phyloP scores from a whole-genome alignment of 2,329 filamentous ascomycete species.

The Raffaelea albimanens region DNA sequence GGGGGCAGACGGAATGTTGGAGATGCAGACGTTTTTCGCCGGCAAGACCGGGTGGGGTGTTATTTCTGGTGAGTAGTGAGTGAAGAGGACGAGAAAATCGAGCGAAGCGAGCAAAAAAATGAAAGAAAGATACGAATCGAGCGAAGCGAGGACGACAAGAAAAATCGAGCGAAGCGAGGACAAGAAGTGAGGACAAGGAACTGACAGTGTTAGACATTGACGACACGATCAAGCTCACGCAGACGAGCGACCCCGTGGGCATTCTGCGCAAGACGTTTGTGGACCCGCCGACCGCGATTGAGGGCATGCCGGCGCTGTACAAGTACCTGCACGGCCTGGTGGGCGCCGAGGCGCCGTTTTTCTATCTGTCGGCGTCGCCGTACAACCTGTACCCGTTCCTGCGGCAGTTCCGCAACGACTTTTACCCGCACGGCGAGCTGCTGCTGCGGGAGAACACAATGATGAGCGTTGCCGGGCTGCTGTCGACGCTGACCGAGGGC shows the following conservation, averaged over 20 bases:
- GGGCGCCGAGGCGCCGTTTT: constrained; percentile 61
- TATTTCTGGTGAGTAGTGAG: constrained; percentile 55
- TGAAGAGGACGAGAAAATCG: no score
- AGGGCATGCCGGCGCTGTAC: constrained; percentile 82
- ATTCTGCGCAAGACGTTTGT: constrained; percentile 80
- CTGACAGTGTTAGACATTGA: constrained; percentile 84
- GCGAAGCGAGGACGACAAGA: no score
- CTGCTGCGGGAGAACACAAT: constrained; percentile 78
- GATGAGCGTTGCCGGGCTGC: constrained; percentile 72
- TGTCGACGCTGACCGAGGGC: constrained; percentile 68
- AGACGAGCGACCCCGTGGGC: constrained; percentile 69
- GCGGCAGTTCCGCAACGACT: constrained; percentile 56
- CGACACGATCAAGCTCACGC: constrained; percentile 88
- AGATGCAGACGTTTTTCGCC: constrained; percentile 66
- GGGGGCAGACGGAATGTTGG: constrained; percentile 43
- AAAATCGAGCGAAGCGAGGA: no score
- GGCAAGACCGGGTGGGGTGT: constrained; percentile 73
- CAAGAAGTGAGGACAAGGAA: no score
- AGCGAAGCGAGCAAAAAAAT: no score
- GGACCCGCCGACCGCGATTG: constrained; percentile 59
- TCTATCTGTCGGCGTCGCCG: constrained; percentile 88
- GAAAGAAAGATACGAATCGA: no score
- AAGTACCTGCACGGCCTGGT: constrained; percentile 47
- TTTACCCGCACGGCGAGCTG: constrained; percentile 71
- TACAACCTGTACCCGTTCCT: constrained; percentile 93